phyloP scores from a whole-genome alignment of 768 basidiomycete species.

The Tulasnella sp. region DNA sequence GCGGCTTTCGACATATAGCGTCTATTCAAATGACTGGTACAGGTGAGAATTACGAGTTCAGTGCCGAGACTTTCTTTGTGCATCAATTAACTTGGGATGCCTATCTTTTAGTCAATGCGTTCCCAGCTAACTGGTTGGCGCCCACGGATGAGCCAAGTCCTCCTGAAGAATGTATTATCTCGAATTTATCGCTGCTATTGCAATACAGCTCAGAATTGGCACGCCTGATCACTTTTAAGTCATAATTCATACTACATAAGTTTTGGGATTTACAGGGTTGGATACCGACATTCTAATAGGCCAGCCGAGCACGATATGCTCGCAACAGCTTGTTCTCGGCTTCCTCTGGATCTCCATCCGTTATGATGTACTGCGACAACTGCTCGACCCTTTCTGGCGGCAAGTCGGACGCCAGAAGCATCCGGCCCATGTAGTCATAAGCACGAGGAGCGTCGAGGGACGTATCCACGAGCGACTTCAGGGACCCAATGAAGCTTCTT shows the following conservation, averaged over 20 bases:
- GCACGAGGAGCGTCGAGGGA: background rate
- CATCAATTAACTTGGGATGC: background rate
- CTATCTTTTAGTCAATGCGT: background rate
- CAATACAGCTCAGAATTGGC: background rate
- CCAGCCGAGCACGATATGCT: background rate
- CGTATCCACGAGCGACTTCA: background rate
- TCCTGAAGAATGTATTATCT: background rate
- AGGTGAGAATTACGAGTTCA: background rate
- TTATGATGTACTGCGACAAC: background rate
- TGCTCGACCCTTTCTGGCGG: conserved; percentile 1
- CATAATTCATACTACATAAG: background rate
- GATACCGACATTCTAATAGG: background rate
- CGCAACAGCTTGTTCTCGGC: background rate
- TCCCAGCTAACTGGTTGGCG: background rate
- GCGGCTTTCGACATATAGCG: background rate
- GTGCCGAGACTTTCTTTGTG: background rate
- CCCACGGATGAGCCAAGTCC: background rate
- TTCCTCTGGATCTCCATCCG: background rate
- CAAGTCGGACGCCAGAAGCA: background rate
- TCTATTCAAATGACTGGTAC: conserved; percentile 2
- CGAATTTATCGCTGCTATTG: background rate
- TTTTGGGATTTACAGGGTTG: background rate
- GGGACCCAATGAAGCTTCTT: background rate
- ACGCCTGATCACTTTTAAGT: background rate
- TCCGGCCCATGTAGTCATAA: background rate